These are phyloP conservation scores for Cetraspora pellucida DNA, from an alignment of 192 early-diverging fungal species.

Conservation along the genomic window DNA sequence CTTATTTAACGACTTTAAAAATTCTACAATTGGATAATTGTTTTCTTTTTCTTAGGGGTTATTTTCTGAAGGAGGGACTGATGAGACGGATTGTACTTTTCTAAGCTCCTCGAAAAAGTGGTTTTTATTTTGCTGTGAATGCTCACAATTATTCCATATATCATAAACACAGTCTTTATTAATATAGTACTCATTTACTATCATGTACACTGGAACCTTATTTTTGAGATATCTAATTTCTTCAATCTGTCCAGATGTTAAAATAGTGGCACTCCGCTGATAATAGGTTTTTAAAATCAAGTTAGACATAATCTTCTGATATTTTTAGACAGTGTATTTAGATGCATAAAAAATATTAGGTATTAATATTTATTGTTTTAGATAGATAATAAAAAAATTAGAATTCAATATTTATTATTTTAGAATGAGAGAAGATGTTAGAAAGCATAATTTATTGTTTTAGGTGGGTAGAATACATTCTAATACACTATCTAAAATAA, in stretches of 20 bases:
- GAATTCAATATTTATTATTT: conserved; percentile 14
- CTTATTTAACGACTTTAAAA: not conserved
- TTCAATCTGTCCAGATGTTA: conserved; percentile 2
- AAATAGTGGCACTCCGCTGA: not conserved
- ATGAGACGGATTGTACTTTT: not conserved
- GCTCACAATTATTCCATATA: no score
- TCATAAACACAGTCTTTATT: no score
- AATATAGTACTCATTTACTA: conserved; percentile 5
- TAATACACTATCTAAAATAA: not conserved
- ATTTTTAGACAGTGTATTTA: not conserved
- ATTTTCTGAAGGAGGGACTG: not conserved
- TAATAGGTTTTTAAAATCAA: not conserved
- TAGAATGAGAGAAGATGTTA: not conserved
- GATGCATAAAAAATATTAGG: conserved; percentile 7
- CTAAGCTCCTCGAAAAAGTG: conserved; percentile 3
- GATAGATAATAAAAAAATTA: conserved; percentile 6
- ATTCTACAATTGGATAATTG: not conserved
- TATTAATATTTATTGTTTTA: not conserved
- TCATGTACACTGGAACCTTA: not conserved
- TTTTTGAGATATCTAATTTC: conserved; percentile 18
- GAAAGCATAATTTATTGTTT: not conserved
- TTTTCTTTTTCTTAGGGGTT: not conserved
- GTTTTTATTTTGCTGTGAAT: not conserved
- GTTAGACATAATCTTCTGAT: not conserved
- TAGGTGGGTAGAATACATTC: not conserved